phyloP scores from a whole-genome alignment of 75 land plant species.

The Pinus albicaulis region DNA sequence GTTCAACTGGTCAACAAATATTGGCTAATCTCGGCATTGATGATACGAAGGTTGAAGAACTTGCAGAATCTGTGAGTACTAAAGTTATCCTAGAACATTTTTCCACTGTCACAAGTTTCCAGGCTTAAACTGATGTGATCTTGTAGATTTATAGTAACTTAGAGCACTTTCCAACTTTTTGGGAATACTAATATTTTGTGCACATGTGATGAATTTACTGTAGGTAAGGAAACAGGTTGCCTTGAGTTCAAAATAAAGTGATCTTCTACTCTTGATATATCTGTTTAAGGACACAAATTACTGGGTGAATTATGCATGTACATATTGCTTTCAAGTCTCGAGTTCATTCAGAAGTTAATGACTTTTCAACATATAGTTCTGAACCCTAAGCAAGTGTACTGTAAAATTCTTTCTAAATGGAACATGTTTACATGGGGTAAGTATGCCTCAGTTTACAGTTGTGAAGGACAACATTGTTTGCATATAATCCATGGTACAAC shows the following conservation, averaged over 20 bases:
- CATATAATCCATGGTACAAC: no score
- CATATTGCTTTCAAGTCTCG: not conserved
- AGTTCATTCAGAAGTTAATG: not conserved
- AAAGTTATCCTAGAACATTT: not conserved
- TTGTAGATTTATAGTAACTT: not conserved
- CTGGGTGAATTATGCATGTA: not conserved
- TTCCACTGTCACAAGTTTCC: not conserved
- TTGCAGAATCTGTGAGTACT: conserved; percentile 54
- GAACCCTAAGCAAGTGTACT: no score
- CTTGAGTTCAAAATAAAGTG: not conserved
- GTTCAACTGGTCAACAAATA: conserved; percentile 74
- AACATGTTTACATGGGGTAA: no score
- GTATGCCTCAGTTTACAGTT: no score
- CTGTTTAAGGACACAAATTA: not conserved
- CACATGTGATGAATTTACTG: not conserved
- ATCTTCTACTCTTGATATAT: not conserved
- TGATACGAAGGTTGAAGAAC: conserved; percentile 71
- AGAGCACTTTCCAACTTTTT: not conserved
- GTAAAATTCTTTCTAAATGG: no score
- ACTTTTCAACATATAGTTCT: not conserved
- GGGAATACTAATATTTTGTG: not conserved
- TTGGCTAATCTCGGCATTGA: conserved; percentile 67
- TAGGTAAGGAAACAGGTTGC: not conserved
- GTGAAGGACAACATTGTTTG: no score
- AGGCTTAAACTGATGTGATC: not conserved